Evolutionary conservation across 257 asterid species (phyloP).

Genomic region (Sherardia arvensis): DNA sequence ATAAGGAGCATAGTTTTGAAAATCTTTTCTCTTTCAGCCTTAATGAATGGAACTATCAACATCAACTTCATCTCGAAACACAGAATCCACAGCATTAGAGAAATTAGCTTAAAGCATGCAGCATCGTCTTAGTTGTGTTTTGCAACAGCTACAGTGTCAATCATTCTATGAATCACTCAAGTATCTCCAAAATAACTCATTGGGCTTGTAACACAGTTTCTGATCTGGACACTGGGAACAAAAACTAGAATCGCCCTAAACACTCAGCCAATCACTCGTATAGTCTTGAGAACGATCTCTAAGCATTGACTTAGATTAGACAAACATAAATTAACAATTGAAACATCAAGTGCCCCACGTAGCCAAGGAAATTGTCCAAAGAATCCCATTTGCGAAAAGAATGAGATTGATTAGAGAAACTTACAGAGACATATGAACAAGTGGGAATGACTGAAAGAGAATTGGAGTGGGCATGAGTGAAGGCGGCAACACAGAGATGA

Average conservation of each 20-base stretch:
- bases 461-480: conserved; percentile 54
- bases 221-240: background rate
- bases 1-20: background rate
- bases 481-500: conserved; percentile 73
- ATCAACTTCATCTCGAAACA: background rate
- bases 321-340: background rate
- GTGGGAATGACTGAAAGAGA: conserved; percentile 56
- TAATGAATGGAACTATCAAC: background rate
- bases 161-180: background rate
- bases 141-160: background rate
- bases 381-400: background rate
- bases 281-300: background rate
- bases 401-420: conserved; percentile 12
- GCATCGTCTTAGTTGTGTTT: background rate
- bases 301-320: background rate
- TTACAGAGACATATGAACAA: conserved; percentile 89
- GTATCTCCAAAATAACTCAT: background rate
- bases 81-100: background rate
- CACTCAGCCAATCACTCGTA: background rate
- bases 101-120: background rate
- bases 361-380: background rate
- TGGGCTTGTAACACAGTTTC: background rate
- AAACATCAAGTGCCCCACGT: background rate
- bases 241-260: background rate
- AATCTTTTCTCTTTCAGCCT: background rate